A percentile compares a stretch with the other conserved stretches of the same genome.
Evolutionary conservation across 1,284 basidiomycete species (phyloP).

Genomic region (Exobasidium cylindrosporum): DNA sequence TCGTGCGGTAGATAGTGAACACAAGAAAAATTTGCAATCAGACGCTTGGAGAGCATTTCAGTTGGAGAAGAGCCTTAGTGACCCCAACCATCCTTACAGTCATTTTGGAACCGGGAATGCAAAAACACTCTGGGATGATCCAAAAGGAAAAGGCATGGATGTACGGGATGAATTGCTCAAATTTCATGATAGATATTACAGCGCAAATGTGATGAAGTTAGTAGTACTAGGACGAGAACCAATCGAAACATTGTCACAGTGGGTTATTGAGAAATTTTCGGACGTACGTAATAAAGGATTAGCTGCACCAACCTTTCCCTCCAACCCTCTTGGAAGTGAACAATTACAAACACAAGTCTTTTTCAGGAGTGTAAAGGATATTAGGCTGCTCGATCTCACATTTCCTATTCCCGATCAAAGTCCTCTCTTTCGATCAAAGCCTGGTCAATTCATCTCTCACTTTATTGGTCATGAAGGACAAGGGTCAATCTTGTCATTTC

Average conservation of each 20-base stretch:
- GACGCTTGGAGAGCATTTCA: conserved; percentile 97
- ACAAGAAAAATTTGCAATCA: conserved; percentile 95
- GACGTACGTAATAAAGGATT: conserved; percentile 70
- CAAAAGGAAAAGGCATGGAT: conserved; percentile 68
- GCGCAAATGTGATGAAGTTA: conserved; percentile 87
- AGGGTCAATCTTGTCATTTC: conserved; percentile 84
- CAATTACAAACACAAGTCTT: conserved; percentile 72
- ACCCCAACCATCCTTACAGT: conserved; percentile 74
- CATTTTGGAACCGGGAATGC: conserved; percentile 94
- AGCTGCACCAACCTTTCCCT: conserved; percentile 66
- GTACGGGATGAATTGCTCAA: conserved; percentile 85
- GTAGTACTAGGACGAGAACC: conserved; percentile 86
- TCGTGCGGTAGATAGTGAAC: conserved; percentile 95
- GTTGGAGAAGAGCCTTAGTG: conserved; percentile 82
- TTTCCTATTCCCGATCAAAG: conserved; percentile 69
- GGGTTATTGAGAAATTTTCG: conserved; percentile 74
- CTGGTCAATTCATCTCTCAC: conserved; percentile 75
- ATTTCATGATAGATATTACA: conserved; percentile 93
- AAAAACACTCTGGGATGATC: conserved; percentile 71
- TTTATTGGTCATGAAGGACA: conserved; percentile 94
- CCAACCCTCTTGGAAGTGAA: conserved; percentile 64
- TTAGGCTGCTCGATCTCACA: conserved; percentile 79
- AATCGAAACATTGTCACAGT: conserved; percentile 70
- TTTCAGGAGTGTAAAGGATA: conserved; percentile 84
- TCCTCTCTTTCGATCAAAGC: conserved; percentile 74